Evolutionary conservation across 805 yeast species (phyloP), one percentile per base, ranked within the genome.

Genomic region (Ogataea nakhonphanomensis): DNA sequence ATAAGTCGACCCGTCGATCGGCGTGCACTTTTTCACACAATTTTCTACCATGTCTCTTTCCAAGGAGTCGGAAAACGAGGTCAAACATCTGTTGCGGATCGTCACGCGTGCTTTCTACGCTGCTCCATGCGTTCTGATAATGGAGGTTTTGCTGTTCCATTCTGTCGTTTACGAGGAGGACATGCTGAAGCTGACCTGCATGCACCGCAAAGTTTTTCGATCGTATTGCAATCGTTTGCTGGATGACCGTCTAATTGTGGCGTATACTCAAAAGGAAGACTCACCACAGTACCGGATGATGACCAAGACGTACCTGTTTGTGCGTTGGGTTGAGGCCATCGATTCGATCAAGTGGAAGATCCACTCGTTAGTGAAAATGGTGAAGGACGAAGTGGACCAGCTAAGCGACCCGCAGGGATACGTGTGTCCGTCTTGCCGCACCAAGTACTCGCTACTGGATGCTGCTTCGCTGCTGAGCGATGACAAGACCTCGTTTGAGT

Each of bases 301-400:
- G 33, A 74, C 90, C 53, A 84, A 91, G 2, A 88, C 88, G 54
- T 93, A 83, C 65, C 93, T 77, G 61, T 61, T 48, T 34, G 81
- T 91, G 39, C 96, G 88, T 57, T 79, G 77, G 58, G 87, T 96
- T 3, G 95, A 89, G 61, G 95, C 98, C 0, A 86, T 93, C 29
- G 99, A 93, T 65, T 79, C 96, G 3, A 79, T 93, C 58, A 93
- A 93, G 64, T 93, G 98, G 98, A 89, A 90, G 57, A 85, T 91
- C 44, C 96, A 91, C 60, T 78, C 85, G 33, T 74, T 93, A 21
- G 97, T 87, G 10, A 82, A 81, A 51, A 61, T 72, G 39, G 71
- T 90, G 41, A 87, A 87, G 57, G 86, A 84, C 48, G 95, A 89
- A 54, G 75, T 91, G 65, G 81, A 87, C 37, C 84, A 80, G 48